phyloP scores from a whole-genome alignment of 2,329 filamentous ascomycete species.

The Pezicula carpinea region DNA sequence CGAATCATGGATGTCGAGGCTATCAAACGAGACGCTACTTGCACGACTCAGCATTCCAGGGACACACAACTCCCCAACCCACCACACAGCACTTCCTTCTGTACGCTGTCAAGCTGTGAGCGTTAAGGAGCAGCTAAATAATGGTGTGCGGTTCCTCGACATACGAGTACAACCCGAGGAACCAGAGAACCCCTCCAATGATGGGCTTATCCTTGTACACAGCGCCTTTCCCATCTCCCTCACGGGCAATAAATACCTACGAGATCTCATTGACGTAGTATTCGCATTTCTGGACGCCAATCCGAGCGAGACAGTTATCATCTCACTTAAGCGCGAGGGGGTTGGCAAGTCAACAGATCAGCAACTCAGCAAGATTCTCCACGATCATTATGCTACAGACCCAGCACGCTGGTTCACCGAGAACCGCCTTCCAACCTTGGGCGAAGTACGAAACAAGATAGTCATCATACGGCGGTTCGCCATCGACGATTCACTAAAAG shows the following conservation, averaged over 20 bases:
- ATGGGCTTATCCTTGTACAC: conserved; percentile 79
- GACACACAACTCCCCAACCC: conserved; percentile 91
- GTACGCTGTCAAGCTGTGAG: conserved; percentile 87
- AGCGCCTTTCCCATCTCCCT: conserved; percentile 84
- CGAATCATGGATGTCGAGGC: conserved; percentile 73
- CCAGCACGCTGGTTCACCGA: conserved; percentile 71
- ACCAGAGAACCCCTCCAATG: conserved; percentile 51
- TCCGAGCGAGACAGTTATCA: conserved; percentile 75
- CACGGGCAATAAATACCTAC: conserved; percentile 74
- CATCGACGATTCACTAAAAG: conserved; percentile 51
- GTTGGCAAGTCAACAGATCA: conserved; percentile 74
- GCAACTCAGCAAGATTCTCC: conserved; percentile 70
- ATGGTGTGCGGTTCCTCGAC: conserved; percentile 93
- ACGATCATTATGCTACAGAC: conserved; percentile 63
- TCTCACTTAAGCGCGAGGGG: conserved; percentile 90
- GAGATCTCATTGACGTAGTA: conserved; percentile 64
- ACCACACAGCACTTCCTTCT: conserved; percentile 78
- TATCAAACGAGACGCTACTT: conserved; percentile 68
- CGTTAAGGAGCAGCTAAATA: conserved; percentile 72
- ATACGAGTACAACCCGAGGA: conserved; percentile 70
- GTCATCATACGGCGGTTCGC: conserved; percentile 79
- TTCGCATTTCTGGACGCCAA: conserved; percentile 73
- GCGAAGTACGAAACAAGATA: conserved; percentile 75
- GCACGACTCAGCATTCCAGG: conserved; percentile 85
- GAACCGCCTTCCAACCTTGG: conserved; percentile 70